These are phyloP conservation scores for Cryptosporidium muris DNA, from an alignment of 169 alveolate genomes.

Conservation along the genomic window DNA sequence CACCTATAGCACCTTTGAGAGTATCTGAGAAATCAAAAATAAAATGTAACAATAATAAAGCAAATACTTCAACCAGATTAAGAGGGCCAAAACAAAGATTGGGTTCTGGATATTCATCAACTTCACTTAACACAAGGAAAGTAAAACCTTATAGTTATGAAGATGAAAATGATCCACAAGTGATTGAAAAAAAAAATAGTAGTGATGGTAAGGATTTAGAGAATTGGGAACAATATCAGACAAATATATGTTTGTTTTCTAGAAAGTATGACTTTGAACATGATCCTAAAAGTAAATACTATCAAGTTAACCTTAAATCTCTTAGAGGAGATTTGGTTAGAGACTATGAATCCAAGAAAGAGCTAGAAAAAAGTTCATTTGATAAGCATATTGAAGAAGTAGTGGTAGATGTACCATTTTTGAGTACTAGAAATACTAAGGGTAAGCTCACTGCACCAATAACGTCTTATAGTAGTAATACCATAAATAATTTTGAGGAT, in stretches of 20 bases:
- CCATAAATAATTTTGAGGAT: no score
- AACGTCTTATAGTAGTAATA: no score
- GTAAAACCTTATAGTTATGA: slow-evolving; percentile 38
- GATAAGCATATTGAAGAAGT: no score
- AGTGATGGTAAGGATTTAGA: not conserved
- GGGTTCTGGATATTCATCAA: no score
- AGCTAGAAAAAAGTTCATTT: no score
- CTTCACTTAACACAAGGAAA: not conserved
- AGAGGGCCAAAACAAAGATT: not conserved
- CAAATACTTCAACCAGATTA: not conserved
- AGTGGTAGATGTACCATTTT: no score
- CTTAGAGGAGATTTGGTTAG: slow-evolving; percentile 29
- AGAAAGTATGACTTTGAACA: slow-evolving; percentile 49
- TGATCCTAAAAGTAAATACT: not conserved
- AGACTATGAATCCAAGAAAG: not conserved
- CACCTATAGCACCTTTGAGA: slow-evolving; percentile 40
- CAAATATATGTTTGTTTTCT: slow-evolving; percentile 11
- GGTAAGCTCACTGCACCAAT: no score
- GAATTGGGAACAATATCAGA: not conserved
- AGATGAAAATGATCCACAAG: not conserved
- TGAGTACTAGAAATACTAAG: no score
- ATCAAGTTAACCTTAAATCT: slow-evolving; percentile 3
- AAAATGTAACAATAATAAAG: not conserved
- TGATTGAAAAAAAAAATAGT: not conserved
- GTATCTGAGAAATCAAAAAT: not conserved